Evolutionary conservation across 2,329 filamentous ascomycete genomes (phyloP), one percentile per base, ranked within the genome.

Genomic region (Cladosporium sp.): DNA sequence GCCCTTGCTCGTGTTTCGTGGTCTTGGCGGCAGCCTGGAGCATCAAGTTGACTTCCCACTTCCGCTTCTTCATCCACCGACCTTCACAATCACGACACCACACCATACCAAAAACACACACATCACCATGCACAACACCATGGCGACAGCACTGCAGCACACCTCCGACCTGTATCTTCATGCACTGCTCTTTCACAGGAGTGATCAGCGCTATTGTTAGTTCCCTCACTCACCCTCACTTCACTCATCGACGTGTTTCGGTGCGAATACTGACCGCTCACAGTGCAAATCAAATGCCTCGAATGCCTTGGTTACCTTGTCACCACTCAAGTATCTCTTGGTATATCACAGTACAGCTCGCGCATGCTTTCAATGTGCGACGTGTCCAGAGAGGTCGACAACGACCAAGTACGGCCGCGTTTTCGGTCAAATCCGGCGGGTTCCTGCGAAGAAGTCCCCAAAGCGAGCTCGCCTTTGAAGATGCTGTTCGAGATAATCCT

Each of bases 401-500:
- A 47, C 41, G 28, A 57, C 28, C 18, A 32, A 4, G 4, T 12
- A 12, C n/a, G 41, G n/a, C 41, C n/a, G 41, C n/a, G n/a, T 24
- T 24, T 47, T 47, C n/a, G 41, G 41, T 47, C 41, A 47, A 21
- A 21, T n/a, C n/a, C n/a, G 3, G 41, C n/a, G 8, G n/a, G 3
- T 12, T 21, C n/a, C 41, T 21, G 41, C 41, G 21, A 21, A 21
- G 41, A n/a, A 47, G n/a, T 47, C n/a, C 41, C 28, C 47, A 47
- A 4, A 47, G n/a, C 41, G n/a, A 47, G n/a, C 41, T 47, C 41
- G 8, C n/a, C 8, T 21, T 21, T 47, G 41, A n/a, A 4, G 8
- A 24, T 47, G 8, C 41, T 47, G 8, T 12, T 47, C n/a, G n/a
- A 21, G 41, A 94, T 99, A 63, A 94, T 95, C 10, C 93, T 96